phyloP scores from a whole-genome alignment of 108 stramenopile species.

The Bacterosira constricta region DNA sequence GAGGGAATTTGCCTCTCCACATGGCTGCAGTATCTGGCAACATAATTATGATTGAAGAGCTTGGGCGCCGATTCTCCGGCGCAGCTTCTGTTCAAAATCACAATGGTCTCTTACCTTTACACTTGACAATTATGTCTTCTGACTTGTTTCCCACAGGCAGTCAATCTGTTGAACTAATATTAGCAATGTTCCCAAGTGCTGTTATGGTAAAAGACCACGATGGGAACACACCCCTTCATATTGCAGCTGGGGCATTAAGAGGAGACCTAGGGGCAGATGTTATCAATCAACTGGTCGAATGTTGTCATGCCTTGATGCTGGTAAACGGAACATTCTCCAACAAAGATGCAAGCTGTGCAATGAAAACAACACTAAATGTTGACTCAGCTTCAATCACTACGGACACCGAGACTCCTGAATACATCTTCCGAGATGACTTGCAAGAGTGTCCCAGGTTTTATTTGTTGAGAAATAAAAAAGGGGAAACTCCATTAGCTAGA shows the following conservation, averaged over 20 bases:
- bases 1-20: slow-evolving; percentile 88
- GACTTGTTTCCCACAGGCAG: slow-evolving; percentile 38
- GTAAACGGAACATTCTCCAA: slow-evolving; percentile 47
- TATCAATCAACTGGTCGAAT: slow-evolving; percentile 69
- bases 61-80: slow-evolving; percentile 70
- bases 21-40: slow-evolving; percentile 81
- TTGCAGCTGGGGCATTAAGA: slow-evolving; percentile 61
- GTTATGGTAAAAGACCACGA: slow-evolving; percentile 78
- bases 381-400: slow-evolving; percentile 33
- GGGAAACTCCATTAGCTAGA: slow-evolving; percentile 65
- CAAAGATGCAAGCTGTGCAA: slow-evolving; percentile 18
- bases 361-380: slow-evolving; percentile 45
- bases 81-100: slow-evolving; percentile 89
- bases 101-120: slow-evolving; percentile 83
- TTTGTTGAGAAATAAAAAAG: slow-evolving; percentile 61
- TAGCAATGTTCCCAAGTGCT: slow-evolving; percentile 71
- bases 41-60: slow-evolving; percentile 71
- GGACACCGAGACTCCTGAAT: slow-evolving; percentile 22
- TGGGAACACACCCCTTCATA: slow-evolving; percentile 85
- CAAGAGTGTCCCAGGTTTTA: background rate
- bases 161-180: slow-evolving; percentile 39
- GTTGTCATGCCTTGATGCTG: slow-evolving; percentile 31
- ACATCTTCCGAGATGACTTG: slow-evolving; percentile 17
- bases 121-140: slow-evolving; percentile 70
- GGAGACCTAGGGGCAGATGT: slow-evolving; percentile 70